Percentiles rank a stretch among this genome's conserved stretches.
These are phyloP conservation scores for Amanita inopinata DNA, from an alignment of 768 basidiomycete genomes.

Conservation along the genomic window DNA sequence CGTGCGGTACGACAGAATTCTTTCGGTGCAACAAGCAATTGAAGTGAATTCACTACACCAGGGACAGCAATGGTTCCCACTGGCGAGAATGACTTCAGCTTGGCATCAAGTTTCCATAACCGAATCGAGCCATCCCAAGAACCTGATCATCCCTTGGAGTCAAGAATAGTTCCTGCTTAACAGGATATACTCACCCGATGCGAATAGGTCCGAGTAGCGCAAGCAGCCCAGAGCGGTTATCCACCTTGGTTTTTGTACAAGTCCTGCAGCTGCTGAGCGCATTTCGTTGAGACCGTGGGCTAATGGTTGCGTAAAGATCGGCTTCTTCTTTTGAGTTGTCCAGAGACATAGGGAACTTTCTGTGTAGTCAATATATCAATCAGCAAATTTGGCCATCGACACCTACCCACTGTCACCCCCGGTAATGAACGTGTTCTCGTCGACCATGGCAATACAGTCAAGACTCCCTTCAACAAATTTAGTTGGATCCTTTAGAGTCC, in stretches of 20 bases:
- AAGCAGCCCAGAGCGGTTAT: constrained; percentile 77
- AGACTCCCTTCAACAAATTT: constrained; percentile 84
- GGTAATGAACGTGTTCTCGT: constrained; percentile 85
- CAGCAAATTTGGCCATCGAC: constrained; percentile 1
- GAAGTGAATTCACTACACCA: constrained; percentile 87
- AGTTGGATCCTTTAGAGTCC: constrained; percentile 16
- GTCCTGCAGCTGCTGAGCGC: constrained; percentile 63
- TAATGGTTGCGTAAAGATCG: constrained; percentile 75
- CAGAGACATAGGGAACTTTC: constrained; percentile 87
- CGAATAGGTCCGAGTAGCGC: constrained; percentile 86
- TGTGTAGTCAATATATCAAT: neutral
- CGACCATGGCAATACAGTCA: constrained; percentile 90
- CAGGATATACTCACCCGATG: constrained; percentile 52
- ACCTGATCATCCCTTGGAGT: too few species aligned
- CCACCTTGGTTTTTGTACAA: constrained; percentile 79
- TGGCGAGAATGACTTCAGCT: constrained; percentile 66
- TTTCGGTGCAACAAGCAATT: constrained; percentile 52
- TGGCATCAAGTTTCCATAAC: constrained; percentile 83
- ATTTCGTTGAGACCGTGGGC: constrained; percentile 81
- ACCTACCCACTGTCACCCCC: constrained; percentile 95
- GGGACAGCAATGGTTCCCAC: constrained; percentile 53
- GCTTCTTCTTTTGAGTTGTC: constrained; percentile 91
- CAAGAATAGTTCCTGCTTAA: too few species aligned
- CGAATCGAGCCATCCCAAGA: constrained; percentile 90
- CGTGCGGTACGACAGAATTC: constrained; percentile 30